Conservation (phyloP, 2,329 filamentous ascomycete species). For the Pyrenophora graminea region DNA sequence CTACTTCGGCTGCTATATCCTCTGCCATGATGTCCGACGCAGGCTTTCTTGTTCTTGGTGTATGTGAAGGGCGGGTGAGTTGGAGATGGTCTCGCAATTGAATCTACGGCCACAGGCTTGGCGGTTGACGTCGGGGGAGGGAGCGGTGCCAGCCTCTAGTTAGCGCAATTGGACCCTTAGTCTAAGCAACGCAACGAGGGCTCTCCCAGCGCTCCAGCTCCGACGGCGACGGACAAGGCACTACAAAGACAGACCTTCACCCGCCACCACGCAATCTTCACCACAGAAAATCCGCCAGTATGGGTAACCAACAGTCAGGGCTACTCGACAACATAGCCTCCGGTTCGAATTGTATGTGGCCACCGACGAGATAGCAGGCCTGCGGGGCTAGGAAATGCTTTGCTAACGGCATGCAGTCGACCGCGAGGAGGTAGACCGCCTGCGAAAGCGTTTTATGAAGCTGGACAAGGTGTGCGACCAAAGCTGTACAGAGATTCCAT, state of each 20-base stretch:
- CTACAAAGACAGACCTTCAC: conserved; percentile 16
- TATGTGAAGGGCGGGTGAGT: neutral
- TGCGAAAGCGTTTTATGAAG: conserved; percentile 99
- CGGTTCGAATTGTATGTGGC: conserved; percentile 83
- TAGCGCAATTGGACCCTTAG: conserved; percentile 22
- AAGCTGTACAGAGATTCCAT: no score
- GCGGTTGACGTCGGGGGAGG: conserved; percentile 27
- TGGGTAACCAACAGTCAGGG: conserved; percentile 62
- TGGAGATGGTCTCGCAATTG: conserved; percentile 12
- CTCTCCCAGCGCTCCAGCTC: no score
- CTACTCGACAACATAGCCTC: conserved; percentile 96
- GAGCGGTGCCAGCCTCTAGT: conserved; percentile 18
- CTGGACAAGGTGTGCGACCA: conserved; percentile 78
- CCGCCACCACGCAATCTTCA: conserved; percentile 18
- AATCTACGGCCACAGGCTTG: conserved; percentile 26
- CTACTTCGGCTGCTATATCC: conserved; percentile 68
- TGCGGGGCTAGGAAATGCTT: conserved; percentile 35
- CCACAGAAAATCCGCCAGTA: conserved; percentile 38
- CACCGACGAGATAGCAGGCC: conserved; percentile 5
- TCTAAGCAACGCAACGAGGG: conserved; percentile 4
- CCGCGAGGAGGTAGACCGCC: conserved; percentile 91
- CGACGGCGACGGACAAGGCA: conserved; percentile 24
- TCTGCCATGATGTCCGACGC: conserved; percentile 53
- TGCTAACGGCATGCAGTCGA: conserved; percentile 68
- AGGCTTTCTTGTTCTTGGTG: neutral